Conservation (phyloP, 2,329 filamentous ascomycete genomes). For the Nigrospora oryzae region DNA sequence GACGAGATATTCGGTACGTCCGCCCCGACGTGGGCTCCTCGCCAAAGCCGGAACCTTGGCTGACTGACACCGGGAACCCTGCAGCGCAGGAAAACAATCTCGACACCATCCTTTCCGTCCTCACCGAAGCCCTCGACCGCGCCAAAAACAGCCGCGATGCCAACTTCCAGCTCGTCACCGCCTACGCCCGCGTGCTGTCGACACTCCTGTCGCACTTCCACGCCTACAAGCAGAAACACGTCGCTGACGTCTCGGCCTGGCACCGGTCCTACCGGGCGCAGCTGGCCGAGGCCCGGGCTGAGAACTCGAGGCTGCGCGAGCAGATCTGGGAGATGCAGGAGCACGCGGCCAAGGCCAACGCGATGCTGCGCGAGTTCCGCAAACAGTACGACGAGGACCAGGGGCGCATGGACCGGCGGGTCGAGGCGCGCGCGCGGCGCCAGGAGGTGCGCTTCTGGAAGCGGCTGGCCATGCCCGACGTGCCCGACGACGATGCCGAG, state of each 20-base stretch:
- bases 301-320: conserved; percentile 54
- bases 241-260: conserved; percentile 54
- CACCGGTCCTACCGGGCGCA: conserved; percentile 58
- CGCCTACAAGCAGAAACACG: conserved; percentile 56
- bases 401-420: conserved; percentile 41
- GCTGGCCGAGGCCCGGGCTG: conserved; percentile 55
- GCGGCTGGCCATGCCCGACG: conserved; percentile 53
- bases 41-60: not conserved
- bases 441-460: conserved; percentile 61
- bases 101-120: conserved; percentile 51
- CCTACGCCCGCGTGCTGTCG: conserved; percentile 49
- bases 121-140: conserved; percentile 54
- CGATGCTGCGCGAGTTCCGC: conserved; percentile 47
- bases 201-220: conserved; percentile 56
- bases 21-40: no score
- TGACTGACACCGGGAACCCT: not conserved
- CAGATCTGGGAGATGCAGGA: conserved; percentile 61
- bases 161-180: conserved; percentile 48
- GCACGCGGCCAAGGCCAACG: conserved; percentile 50
- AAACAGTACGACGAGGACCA: conserved; percentile 48
- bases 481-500: conserved; percentile 47
- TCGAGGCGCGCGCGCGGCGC: conserved; percentile 41
- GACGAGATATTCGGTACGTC: conserved; percentile 47
- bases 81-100: conserved; percentile 51
- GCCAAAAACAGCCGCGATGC: conserved; percentile 51